Evolutionary conservation across 257 asterid genomes (phyloP), one percentile per base, ranked within the genome.

Genomic region (Nicotiana undulata): DNA sequence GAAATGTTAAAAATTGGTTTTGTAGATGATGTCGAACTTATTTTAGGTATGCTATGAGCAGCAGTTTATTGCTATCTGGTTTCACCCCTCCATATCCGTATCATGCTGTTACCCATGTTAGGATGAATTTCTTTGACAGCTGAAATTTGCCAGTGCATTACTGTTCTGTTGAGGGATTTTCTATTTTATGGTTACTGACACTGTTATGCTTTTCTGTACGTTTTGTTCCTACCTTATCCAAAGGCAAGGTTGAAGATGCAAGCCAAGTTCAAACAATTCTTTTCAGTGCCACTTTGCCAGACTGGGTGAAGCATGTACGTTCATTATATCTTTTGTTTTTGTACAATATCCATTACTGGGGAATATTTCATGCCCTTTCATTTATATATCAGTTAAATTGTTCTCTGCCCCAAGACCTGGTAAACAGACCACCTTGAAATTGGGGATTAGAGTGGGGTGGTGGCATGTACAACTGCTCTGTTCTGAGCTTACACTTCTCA

Each of bases 1-100:
- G 99, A 96, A 86, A 96, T 96, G 99, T 84, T 96, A 89, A 91
- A 94, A 85, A 96, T 96, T 97, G 99, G 99, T 76, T 96, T 96
- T 87, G 99, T 96, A 79, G 99, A 96, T 18, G 99, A 96, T 59
- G 99, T 96, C 82, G 99, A 96, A 86, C 90, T 96, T 64, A 94
- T 96, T 89, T 93, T 96, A 56, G 97, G 99, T 95, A 89, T 49
- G 86, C 44, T 24, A 77, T 26, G 53, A 13, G 53, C 58, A 52
- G 10, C 75, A n/a, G 9, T 79, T 28, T 15, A 53, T 77, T n/a
- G 40, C 40, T 58, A 78, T 64, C 44, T 29, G 61, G 81, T 77
- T 55, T 59, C 3, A 32, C 59, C 9, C 34, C 81, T 31, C 24
- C 60, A 46, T 72, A 46, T 49, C 40, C 24, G n/a, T 16, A 46